These are phyloP conservation scores for Sporothrix variecibatus DNA, from an alignment of 2,329 filamentous ascomycete species.

Conservation along the genomic window DNA sequence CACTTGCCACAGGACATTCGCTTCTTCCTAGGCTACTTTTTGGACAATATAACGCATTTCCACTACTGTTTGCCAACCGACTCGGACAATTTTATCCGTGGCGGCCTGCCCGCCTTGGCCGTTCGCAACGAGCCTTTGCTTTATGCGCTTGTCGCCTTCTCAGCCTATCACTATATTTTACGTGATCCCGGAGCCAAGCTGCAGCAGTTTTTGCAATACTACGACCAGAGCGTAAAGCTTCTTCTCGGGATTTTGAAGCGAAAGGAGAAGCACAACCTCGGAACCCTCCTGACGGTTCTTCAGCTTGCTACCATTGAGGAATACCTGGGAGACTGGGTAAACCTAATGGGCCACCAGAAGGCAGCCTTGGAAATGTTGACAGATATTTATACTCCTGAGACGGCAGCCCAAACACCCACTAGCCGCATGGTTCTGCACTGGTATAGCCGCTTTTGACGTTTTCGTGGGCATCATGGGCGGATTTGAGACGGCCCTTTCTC, in stretches of 20 bases:
- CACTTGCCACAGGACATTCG: conserved; percentile 69
- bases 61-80: conserved; percentile 81
- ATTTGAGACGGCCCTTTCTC: conserved; percentile 69
- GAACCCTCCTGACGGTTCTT: conserved; percentile 81
- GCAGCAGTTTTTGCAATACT: conserved; percentile 81
- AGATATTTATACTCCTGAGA: conserved; percentile 74
- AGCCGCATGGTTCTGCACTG: conserved; percentile 77
- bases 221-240: conserved; percentile 81
- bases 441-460: conserved; percentile 89
- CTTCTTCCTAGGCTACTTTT: conserved; percentile 77
- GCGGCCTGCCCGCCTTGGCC: conserved; percentile 70
- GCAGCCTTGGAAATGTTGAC: conserved; percentile 82
- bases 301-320: conserved; percentile 97
- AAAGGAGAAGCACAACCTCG: conserved; percentile 69
- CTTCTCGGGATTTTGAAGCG: conserved; percentile 71
- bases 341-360: conserved; percentile 87
- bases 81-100: conserved; percentile 70
- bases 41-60: conserved; percentile 73
- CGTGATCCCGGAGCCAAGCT: conserved; percentile 71
- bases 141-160: conserved; percentile 83
- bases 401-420: conserved; percentile 68
- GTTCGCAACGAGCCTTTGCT: conserved; percentile 75
- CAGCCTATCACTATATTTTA: conserved; percentile 82
- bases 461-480: conserved; percentile 82
- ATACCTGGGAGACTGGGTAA: conserved; percentile 93